A percentile compares a stretch with the other conserved stretches of the same genome.
Conservation (phyloP, 1,284 basidiomycete species). For the Boletus calvinii region DNA sequence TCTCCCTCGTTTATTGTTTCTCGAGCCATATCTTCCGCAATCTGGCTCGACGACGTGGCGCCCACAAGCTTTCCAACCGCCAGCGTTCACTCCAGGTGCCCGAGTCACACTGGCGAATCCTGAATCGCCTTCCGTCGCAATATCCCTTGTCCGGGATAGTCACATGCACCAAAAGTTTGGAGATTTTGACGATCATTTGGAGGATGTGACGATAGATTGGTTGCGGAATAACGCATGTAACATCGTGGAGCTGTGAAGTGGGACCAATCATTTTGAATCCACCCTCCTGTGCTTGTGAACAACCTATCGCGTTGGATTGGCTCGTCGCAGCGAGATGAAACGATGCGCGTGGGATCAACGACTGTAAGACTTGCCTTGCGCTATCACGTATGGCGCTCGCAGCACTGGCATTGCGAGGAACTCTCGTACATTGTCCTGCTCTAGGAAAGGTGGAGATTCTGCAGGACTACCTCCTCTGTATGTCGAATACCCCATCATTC, state of each 20-base stretch:
- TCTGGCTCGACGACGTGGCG: conserved; percentile 44
- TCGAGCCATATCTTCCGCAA: conserved; percentile 49
- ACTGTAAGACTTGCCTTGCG: neutral
- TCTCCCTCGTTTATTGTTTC: conserved; percentile 5
- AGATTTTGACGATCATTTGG: conserved; percentile 78
- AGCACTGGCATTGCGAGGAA: conserved; percentile 41
- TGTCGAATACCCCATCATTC: neutral
- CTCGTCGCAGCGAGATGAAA: no score
- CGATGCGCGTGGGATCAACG: neutral
- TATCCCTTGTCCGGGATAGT: conserved; percentile 47
- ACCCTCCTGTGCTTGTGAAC: no score
- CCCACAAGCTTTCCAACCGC: conserved; percentile 35
- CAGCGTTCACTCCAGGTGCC: conserved; percentile 47
- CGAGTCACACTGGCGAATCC: conserved; percentile 45
- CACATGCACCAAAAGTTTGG: conserved; percentile 55
- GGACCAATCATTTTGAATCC: no score
- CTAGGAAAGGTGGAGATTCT: conserved; percentile 54
- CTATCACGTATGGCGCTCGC: conserved; percentile 10
- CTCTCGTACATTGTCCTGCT: conserved; percentile 55
- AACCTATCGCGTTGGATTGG: no score
- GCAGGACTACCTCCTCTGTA: conserved; percentile 58
- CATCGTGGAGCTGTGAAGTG: conserved; percentile 22
- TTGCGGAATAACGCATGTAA: conserved; percentile 52
- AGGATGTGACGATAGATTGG: conserved; percentile 71
- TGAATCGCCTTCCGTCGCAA: conserved; percentile 44